A percentile compares a stretch with the other conserved stretches of the same genome.
phyloP scores from a whole-genome alignment of 2,329 filamentous ascomycete species.

The Arthrobotrys sphaeroides region DNA sequence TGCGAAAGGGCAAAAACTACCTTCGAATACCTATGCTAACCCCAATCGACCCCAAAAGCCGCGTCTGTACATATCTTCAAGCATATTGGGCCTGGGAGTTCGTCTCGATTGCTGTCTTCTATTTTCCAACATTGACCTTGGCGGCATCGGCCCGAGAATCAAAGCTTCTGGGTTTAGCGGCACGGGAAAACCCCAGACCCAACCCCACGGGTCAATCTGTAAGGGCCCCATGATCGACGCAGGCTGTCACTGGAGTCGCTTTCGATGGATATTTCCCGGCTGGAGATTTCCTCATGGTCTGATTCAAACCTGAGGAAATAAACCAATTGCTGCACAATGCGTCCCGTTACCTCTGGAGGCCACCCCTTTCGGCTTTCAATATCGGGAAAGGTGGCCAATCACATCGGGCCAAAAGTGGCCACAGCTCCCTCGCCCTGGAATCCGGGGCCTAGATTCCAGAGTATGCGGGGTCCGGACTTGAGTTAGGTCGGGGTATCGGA shows the following conservation, averaged over 20 bases:
- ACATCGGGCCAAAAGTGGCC: not conserved
- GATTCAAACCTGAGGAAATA: not conserved
- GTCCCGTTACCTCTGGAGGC: not conserved
- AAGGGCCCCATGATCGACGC: not conserved
- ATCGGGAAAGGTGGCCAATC: conserved; percentile 22
- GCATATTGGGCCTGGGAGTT: no score
- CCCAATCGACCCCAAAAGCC: no score
- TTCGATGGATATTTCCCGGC: conserved; percentile 33
- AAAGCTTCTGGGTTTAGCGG: not conserved
- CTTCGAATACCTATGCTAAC: no score
- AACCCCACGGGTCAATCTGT: not conserved
- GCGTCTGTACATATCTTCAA: no score
- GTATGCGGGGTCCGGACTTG: conserved; percentile 21
- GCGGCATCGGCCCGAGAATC: conserved; percentile 30
- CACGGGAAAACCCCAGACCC: conserved; percentile 39
- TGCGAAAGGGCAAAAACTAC: no score
- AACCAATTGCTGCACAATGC: not conserved
- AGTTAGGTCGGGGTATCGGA: conserved; percentile 20
- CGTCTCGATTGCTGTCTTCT: no score
- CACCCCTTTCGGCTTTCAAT: conserved; percentile 7
- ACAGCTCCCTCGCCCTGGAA: not conserved
- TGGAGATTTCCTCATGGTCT: not conserved
- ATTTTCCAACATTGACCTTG: not conserved
- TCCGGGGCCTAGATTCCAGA: conserved; percentile 2
- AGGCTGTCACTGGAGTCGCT: not conserved